Conservation (phyloP, 129 eudicot genomes). For the Flaveria brownii region DNA sequence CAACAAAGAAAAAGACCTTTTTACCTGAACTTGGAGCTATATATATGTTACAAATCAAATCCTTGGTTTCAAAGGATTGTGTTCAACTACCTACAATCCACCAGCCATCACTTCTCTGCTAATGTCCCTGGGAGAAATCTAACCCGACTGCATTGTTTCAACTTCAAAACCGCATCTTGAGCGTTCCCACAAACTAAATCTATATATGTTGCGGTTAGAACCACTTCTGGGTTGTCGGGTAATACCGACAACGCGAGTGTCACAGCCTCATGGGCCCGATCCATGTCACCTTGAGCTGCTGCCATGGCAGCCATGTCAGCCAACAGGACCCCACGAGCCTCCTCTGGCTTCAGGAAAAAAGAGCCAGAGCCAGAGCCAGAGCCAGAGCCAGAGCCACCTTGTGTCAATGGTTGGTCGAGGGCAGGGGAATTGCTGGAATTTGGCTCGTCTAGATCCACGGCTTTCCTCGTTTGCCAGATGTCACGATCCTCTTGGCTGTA, state of each 20-base stretch:
- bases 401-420: constrained; percentile 38
- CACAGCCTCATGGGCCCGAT: constrained; percentile 62
- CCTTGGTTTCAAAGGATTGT: constrained; percentile 54
- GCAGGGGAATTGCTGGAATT: constrained; percentile 33
- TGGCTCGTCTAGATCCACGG: constrained; percentile 56
- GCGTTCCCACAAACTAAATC: constrained; percentile 65
- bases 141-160: constrained; percentile 60
- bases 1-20: constrained; percentile 35
- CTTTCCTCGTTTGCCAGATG: constrained; percentile 51
- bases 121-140: constrained; percentile 56
- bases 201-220: constrained; percentile 69
- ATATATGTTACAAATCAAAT: constrained; percentile 67
- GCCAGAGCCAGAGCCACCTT: constrained; percentile 27
- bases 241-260: constrained; percentile 47
- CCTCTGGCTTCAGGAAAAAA: constrained; percentile 58
- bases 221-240: constrained; percentile 62
- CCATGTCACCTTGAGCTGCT: constrained; percentile 73
- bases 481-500: constrained; percentile 71
- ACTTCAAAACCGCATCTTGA: constrained; percentile 60
- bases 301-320: constrained; percentile 69
- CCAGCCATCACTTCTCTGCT: constrained; percentile 38
- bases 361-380: constrained; percentile 12
- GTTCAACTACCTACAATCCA: constrained; percentile 55
- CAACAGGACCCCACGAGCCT: constrained; percentile 69
- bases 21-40: constrained; percentile 59